A percentile compares a stretch with the other conserved stretches of the same genome.
Conservation (phyloP, 331 rosid genomes). For the Quercus tomentella region DNA sequence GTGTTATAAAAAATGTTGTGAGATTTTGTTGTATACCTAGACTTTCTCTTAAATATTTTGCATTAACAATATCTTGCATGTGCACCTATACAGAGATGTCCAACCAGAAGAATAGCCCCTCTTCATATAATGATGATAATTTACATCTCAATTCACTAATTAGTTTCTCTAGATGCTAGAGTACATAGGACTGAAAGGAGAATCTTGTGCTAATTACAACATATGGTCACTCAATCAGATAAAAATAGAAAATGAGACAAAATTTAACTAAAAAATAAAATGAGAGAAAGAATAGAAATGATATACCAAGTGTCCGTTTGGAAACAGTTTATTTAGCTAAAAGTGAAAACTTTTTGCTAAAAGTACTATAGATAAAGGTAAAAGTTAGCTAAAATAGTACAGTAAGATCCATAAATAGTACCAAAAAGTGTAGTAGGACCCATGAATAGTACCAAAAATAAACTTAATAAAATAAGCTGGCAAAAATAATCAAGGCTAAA, state of each 20-base stretch:
- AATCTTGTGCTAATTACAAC: background rate
- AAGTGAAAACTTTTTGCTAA: rapidly evolving
- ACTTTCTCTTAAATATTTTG: too few species aligned
- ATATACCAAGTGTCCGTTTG: background rate
- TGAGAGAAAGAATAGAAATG: background rate
- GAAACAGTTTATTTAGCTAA: rapidly evolving
- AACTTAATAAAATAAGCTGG: too few species aligned
- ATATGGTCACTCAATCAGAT: background rate
- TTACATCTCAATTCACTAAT: too few species aligned
- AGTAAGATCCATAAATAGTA: rapidly evolving
- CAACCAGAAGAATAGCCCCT: too few species aligned
- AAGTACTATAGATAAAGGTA: rapidly evolving
- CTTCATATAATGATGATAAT: too few species aligned
- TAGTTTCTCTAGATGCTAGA: background rate
- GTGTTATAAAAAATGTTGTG: too few species aligned
- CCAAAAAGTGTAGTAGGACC: rapidly evolving
- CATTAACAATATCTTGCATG: too few species aligned
- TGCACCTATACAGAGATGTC: too few species aligned
- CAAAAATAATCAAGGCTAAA: too few species aligned
- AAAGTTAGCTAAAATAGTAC: rapidly evolving
- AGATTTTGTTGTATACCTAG: too few species aligned
- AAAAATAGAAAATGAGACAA: background rate
- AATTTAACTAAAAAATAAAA: background rate
- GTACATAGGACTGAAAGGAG: background rate
- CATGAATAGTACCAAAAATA: too few species aligned